Conservation (phyloP, 108 stramenopile genomes). For the Parietichytrium sp. region DNA sequence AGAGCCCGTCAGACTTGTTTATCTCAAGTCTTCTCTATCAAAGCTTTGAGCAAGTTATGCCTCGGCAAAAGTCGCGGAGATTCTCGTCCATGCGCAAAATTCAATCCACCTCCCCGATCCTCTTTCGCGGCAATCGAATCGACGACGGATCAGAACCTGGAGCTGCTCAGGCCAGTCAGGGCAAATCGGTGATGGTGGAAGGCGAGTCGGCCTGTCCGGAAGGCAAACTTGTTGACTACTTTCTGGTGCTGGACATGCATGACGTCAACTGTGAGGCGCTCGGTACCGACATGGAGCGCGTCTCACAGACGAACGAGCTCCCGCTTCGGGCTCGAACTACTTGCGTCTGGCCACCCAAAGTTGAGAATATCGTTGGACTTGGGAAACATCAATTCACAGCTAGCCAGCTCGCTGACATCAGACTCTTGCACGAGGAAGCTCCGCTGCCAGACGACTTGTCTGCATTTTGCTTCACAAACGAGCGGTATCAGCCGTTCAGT, state of each 20-base stretch:
- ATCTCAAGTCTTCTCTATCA: conserved; percentile 16
- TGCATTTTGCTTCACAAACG: conserved; percentile 14
- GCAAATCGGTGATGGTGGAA: background rate
- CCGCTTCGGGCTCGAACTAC: too few species aligned
- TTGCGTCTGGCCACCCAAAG: conserved; percentile 27
- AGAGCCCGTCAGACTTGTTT: background rate
- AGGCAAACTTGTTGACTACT: background rate
- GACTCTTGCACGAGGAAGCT: conserved; percentile 12
- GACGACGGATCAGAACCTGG: background rate
- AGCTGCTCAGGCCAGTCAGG: background rate
- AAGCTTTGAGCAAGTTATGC: background rate
- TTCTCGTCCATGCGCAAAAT: background rate
- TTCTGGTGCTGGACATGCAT: background rate
- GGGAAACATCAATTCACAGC: background rate
- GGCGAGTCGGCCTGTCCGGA: background rate
- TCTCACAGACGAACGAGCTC: too few species aligned
- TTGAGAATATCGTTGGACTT: background rate
- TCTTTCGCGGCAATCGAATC: too few species aligned
- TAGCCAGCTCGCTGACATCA: background rate
- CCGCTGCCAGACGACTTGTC: background rate
- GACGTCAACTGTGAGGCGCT: too few species aligned
- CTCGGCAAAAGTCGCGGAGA: background rate
- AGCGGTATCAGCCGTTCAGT: background rate
- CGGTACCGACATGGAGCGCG: too few species aligned
- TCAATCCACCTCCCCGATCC: background rate